Percentiles rank a stretch among this genome's conserved stretches.
phyloP scores from a whole-genome alignment of 495 filamentous ascomycete species.

The Ramalina peruviana region DNA sequence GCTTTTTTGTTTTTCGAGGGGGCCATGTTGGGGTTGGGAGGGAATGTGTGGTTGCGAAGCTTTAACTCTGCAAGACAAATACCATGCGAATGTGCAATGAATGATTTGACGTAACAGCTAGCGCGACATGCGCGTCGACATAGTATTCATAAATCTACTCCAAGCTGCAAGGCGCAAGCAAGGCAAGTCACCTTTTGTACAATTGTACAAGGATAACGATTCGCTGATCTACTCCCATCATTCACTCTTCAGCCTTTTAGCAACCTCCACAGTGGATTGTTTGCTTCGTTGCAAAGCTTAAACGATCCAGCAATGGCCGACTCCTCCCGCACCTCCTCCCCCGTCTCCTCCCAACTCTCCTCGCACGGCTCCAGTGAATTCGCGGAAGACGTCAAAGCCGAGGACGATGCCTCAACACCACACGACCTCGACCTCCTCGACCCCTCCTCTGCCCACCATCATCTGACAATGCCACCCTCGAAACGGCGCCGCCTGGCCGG shows the following conservation, averaged over 20 bases:
- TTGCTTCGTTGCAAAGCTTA: neutral
- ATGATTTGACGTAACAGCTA: no score
- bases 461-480: constrained; percentile 31
- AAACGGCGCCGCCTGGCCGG: constrained; percentile 36
- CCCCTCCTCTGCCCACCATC: constrained; percentile 15
- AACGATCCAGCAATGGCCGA: constrained; percentile 26
- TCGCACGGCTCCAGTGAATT: constrained; percentile 36
- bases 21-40: no score
- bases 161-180: no score
- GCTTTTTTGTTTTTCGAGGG: neutral
- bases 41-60: no score
- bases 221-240: neutral
- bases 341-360: constrained; percentile 33
- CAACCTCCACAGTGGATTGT: neutral
- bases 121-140: no score
- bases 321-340: constrained; percentile 19
- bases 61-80: no score
- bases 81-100: no score
- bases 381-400: constrained; percentile 32
- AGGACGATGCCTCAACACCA: constrained; percentile 12
- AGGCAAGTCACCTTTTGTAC: no score
- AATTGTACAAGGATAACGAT: no score
- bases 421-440: constrained; percentile 16
- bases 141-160: no score
- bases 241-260: neutral